Percentiles rank a stretch among this genome's conserved stretches.
phyloP scores from a whole-genome alignment of 495 filamentous ascomycete genomes.

The Cercophora sp. region DNA sequence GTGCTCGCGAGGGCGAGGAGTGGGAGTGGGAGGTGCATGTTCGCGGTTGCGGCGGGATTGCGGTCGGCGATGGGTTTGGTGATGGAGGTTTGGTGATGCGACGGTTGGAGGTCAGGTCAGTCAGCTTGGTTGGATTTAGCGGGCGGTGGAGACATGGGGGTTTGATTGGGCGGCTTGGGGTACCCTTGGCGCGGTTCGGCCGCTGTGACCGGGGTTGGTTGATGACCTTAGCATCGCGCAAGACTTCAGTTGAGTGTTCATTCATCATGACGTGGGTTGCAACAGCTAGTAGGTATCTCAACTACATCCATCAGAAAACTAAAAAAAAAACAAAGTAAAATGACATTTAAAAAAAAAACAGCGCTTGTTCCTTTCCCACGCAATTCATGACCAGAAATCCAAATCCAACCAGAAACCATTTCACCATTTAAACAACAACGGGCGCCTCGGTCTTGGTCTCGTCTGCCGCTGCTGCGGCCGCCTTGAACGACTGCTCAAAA shows the following conservation, averaged over 20 bases:
- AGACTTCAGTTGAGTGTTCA: not conserved
- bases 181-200: no score
- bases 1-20: slow-evolving; percentile 18
- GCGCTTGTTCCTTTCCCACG: not conserved
- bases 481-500: slow-evolving; percentile 86
- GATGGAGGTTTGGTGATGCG: slow-evolving; percentile 7
- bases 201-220: no score
- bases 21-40: slow-evolving; percentile 10
- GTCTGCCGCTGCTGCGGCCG: slow-evolving; percentile 34
- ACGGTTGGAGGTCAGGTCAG: not conserved
- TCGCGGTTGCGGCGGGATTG: not conserved
- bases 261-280: not conserved
- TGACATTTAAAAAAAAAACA: slow-evolving; percentile 2
- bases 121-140: not conserved
- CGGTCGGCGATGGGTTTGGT: not conserved
- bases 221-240: no score
- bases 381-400: no score
- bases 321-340: no score
- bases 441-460: slow-evolving; percentile 35
- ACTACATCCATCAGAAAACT: not conserved
- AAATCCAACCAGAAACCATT: not conserved
- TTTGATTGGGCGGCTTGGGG: no score
- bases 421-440: slow-evolving; percentile 33
- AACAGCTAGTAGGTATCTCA: not conserved
- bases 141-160: not conserved